phyloP scores from a whole-genome alignment of 169 alveolate genomes.

The Eimeria sp. region DNA sequence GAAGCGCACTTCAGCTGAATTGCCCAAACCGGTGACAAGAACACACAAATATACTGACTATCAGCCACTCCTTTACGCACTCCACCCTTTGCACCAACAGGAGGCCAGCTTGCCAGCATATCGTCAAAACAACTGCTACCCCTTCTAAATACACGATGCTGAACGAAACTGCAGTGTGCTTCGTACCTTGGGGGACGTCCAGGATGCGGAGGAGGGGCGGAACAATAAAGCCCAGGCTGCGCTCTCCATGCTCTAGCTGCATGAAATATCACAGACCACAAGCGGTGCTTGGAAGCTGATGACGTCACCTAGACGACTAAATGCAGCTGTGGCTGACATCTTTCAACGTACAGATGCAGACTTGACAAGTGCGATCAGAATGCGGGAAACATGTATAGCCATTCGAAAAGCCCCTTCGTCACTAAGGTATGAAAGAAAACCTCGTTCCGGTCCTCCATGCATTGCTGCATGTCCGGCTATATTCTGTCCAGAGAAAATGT shows the following conservation, averaged over 20 bases:
- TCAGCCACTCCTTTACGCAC: not conserved
- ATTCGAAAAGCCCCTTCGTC: constrained; percentile 64
- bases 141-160: not conserved
- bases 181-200: constrained; percentile 53
- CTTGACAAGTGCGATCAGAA: constrained; percentile 40
- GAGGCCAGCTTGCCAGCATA: not conserved
- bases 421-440: constrained; percentile 23
- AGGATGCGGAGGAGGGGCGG: constrained; percentile 70
- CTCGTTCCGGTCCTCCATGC: not conserved
- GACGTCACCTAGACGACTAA: not conserved
- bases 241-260: constrained; percentile 31
- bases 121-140: not conserved
- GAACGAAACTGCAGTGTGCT: not conserved
- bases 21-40: not conserved
- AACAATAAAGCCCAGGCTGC: constrained; percentile 29
- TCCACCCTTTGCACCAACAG: not conserved
- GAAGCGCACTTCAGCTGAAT: constrained; percentile 59
- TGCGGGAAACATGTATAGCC: constrained; percentile 63
- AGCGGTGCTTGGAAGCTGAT: too few relatives aligned
- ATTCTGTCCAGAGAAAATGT: not conserved
- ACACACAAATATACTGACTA: not conserved
- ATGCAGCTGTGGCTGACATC: not conserved
- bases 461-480: not conserved
- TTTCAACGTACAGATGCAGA: constrained; percentile 1
- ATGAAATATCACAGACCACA: not conserved